A percentile compares a stretch with the other conserved stretches of the same genome.
Conservation (phyloP, 2,329 filamentous ascomycete genomes). For the Sordariomycetes sp. region DNA sequence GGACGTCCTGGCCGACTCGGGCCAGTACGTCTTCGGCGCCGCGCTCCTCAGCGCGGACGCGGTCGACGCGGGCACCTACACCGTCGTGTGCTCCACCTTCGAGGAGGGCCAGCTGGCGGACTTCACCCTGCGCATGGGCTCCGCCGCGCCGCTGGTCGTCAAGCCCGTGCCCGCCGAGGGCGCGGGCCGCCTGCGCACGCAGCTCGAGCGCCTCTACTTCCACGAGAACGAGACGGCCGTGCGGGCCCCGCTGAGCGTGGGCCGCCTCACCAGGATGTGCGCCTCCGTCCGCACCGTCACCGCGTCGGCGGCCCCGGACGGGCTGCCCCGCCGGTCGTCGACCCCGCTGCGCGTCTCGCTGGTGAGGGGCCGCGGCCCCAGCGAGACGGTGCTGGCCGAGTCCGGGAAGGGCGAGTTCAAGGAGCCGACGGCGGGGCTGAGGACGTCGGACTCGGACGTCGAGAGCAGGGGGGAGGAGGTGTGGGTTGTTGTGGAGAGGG, state of each 20-base stretch:
- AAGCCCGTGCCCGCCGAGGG: constrained; percentile 58
- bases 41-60: constrained; percentile 53
- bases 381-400: constrained; percentile 51
- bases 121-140: constrained; percentile 68
- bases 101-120: constrained; percentile 65
- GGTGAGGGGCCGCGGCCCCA: constrained; percentile 61
- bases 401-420: constrained; percentile 67
- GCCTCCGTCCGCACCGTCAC: constrained; percentile 18
- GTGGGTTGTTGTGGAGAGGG: constrained; percentile 74
- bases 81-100: constrained; percentile 83
- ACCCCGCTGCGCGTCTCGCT: constrained; percentile 57
- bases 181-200: constrained; percentile 60
- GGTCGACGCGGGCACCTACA: constrained; percentile 68
- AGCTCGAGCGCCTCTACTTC: constrained; percentile 46
- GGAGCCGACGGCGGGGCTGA: constrained; percentile 54
- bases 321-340: constrained; percentile 26
- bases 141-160: constrained; percentile 44
- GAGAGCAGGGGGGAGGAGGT: constrained; percentile 53
- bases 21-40: constrained; percentile 78
- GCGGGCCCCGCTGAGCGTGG: constrained; percentile 25
- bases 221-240: constrained; percentile 24
- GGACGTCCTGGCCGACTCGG: constrained; percentile 73
- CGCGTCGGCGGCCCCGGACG: neutral
- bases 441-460: constrained; percentile 66
- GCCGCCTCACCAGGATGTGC: constrained; percentile 46